phyloP scores from a whole-genome alignment of 1,284 basidiomycete genomes.

The Ceratobasidium theobromae region DNA sequence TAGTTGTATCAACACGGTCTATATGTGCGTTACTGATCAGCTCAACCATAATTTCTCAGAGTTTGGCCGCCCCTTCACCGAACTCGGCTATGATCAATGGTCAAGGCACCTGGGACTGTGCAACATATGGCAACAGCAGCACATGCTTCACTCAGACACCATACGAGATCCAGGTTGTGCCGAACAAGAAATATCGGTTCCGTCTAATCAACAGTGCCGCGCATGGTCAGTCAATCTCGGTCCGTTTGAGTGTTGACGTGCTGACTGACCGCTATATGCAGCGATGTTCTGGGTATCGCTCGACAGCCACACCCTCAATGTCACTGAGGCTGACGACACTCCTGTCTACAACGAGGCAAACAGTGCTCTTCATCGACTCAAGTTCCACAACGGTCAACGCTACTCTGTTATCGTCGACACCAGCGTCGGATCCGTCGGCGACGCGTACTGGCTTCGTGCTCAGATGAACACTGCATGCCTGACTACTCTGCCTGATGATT shows the following conservation, averaged over 20 bases:
- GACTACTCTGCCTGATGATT: slow-evolving; percentile 44
- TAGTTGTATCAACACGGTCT: not conserved
- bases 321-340: slow-evolving; percentile 31
- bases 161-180: slow-evolving; percentile 31
- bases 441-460: slow-evolving; percentile 48
- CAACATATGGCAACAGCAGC: slow-evolving; percentile 27
- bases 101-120: slow-evolving; percentile 37
- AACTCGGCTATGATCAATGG: slow-evolving; percentile 46
- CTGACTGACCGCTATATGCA: not conserved
- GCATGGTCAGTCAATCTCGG: slow-evolving; percentile 38
- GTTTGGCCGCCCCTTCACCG: slow-evolving; percentile 39
- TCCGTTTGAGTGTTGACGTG: not conserved
- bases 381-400: slow-evolving; percentile 50
- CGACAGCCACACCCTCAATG: slow-evolving; percentile 36
- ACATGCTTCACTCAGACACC: slow-evolving; percentile 38
- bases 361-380: slow-evolving; percentile 38
- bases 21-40: slow-evolving; percentile 36
- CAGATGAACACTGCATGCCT: slow-evolving; percentile 44
- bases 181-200: slow-evolving; percentile 43
- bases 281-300: slow-evolving; percentile 36
- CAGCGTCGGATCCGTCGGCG: slow-evolving; percentile 42
- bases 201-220: slow-evolving; percentile 46
- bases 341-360: slow-evolving; percentile 17
- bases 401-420: slow-evolving; percentile 51
- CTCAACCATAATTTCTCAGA: slow-evolving; percentile 36